Conservation (phyloP, 2,329 filamentous ascomycete species). For the Podosphaera fusca region DNA sequence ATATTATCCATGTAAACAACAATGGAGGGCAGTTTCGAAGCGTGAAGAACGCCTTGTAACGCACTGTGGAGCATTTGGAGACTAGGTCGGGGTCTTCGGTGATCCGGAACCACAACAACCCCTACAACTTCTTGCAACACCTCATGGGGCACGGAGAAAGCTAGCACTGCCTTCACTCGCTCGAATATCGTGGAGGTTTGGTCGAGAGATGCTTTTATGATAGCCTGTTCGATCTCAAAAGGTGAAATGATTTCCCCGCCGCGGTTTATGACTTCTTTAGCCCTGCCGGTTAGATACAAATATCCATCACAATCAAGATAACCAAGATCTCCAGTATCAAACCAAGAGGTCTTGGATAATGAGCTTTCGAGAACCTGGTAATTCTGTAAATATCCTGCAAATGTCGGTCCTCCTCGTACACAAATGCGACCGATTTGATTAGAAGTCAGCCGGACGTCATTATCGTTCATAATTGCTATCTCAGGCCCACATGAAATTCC, state of each 20-base stretch:
- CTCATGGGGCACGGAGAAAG: slow-evolving; percentile 28
- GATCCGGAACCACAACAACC: slow-evolving; percentile 26
- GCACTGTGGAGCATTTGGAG: slow-evolving; percentile 25
- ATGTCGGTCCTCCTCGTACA: slow-evolving; percentile 27
- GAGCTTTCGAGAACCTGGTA: slow-evolving; percentile 19
- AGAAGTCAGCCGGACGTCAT: slow-evolving; percentile 13
- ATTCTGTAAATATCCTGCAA: slow-evolving; percentile 24
- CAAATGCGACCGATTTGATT: slow-evolving; percentile 24
- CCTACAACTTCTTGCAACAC: slow-evolving; percentile 33
- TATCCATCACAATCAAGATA: slow-evolving; percentile 53
- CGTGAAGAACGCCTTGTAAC: slow-evolving; percentile 24
- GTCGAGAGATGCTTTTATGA: slow-evolving; percentile 23
- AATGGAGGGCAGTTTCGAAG: slow-evolving; percentile 28
- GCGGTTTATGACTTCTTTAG: slow-evolving; percentile 40
- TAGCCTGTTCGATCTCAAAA: slow-evolving; percentile 34
- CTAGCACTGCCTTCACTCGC: slow-evolving; percentile 25
- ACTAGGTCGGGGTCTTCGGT: slow-evolving; percentile 22
- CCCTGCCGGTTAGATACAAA: slow-evolving; percentile 68
- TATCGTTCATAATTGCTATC: slow-evolving; percentile 24
- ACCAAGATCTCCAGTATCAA: slow-evolving; percentile 71
- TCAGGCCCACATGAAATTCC: slow-evolving; percentile 28
- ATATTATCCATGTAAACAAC: slow-evolving; percentile 31
- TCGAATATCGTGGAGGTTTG: slow-evolving; percentile 22
- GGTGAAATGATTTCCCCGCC: slow-evolving; percentile 35
- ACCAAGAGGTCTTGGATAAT: slow-evolving; percentile 46